phyloP scores from a whole-genome alignment of 1,284 basidiomycete genomes.

The Boletus semigastroideus region DNA sequence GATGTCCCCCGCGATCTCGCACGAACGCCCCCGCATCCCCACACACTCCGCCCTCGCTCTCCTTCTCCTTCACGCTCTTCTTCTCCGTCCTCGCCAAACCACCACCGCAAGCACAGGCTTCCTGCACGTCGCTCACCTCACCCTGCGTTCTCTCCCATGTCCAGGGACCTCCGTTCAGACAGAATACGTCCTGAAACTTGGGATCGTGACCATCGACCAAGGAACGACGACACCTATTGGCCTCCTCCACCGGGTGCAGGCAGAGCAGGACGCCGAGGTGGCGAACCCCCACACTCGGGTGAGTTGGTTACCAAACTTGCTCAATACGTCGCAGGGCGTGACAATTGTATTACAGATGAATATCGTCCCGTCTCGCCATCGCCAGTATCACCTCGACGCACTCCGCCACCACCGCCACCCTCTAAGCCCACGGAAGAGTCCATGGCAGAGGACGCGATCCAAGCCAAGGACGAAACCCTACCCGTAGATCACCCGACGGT shows the following conservation, averaged over 20 bases:
- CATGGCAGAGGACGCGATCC: constrained; percentile 21
- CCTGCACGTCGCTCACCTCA: constrained; percentile 41
- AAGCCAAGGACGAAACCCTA: constrained; percentile 33
- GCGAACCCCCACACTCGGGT: constrained; percentile 14
- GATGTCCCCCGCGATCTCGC: constrained; percentile 29
- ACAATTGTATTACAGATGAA: constrained; percentile 15
- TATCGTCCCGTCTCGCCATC: constrained; percentile 24
- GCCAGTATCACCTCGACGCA: constrained; percentile 23
- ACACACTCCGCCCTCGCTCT: constrained; percentile 27
- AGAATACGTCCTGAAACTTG: constrained; percentile 32
- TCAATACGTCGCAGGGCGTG: neutral
- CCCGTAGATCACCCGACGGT: constrained; percentile 33
- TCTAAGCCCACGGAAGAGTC: constrained; percentile 38
- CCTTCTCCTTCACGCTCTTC: constrained; percentile 26
- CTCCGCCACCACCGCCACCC: constrained; percentile 39
- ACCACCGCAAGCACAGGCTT: constrained; percentile 43
- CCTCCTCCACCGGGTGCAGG: constrained; percentile 9
- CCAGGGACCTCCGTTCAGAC: constrained; percentile 32
- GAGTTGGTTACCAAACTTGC: neutral
- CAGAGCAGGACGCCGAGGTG: constrained; percentile 8
- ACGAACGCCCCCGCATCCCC: constrained; percentile 33
- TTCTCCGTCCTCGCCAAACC: constrained; percentile 36
- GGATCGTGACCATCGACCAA: constrained; percentile 26
- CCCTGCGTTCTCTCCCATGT: constrained; percentile 37
- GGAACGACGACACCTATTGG: constrained; percentile 13